A percentile compares a stretch with the other conserved stretches of the same genome.
Evolutionary conservation across 441 rosid genomes (phyloP).

Genomic region (Adansonia madagascariensis): DNA sequence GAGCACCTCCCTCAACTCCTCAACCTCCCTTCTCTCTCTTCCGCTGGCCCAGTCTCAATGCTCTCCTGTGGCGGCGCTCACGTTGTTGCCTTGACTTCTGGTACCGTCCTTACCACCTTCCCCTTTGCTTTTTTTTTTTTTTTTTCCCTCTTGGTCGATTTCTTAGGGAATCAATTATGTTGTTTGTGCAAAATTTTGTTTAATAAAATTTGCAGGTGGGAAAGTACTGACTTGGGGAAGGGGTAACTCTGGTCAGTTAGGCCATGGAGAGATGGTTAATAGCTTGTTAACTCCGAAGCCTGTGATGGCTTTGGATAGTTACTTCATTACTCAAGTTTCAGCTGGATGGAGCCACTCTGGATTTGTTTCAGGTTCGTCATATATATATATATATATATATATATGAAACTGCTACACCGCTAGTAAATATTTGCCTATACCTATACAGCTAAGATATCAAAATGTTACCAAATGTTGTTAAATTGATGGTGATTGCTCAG

Average conservation of each 20-base stretch:
- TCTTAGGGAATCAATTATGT: neutral
- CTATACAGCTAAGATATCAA: neutral
- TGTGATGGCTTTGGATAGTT: slow-evolving; percentile 41
- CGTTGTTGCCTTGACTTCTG: slow-evolving; percentile 58
- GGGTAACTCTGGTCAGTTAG: slow-evolving; percentile 87
- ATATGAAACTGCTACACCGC: neutral
- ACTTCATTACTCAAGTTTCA: slow-evolving; percentile 53
- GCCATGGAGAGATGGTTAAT: slow-evolving; percentile 62
- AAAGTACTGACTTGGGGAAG: slow-evolving; percentile 85
- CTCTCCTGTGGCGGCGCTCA: slow-evolving; percentile 83
- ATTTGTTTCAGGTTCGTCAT: slow-evolving; percentile 68
- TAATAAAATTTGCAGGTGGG: slow-evolving; percentile 50
- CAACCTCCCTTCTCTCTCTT: slow-evolving; percentile 47
- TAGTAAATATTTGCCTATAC: neutral
- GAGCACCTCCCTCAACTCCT: slow-evolving; percentile 75
- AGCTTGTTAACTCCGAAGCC: slow-evolving; percentile 48
- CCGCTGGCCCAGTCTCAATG: slow-evolving; percentile 49
- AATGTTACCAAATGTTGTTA: slow-evolving; percentile 3
- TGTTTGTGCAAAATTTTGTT: neutral
- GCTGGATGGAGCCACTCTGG: slow-evolving; percentile 94
- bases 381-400: too few species aligned
- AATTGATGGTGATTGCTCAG: neutral
- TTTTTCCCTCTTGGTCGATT: neutral
- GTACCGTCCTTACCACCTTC: slow-evolving; percentile 23
- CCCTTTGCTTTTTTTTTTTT: neutral